Evolutionary conservation across 2,329 filamentous ascomycete genomes (phyloP).

Genomic region (Colletotrichum liriopes): DNA sequence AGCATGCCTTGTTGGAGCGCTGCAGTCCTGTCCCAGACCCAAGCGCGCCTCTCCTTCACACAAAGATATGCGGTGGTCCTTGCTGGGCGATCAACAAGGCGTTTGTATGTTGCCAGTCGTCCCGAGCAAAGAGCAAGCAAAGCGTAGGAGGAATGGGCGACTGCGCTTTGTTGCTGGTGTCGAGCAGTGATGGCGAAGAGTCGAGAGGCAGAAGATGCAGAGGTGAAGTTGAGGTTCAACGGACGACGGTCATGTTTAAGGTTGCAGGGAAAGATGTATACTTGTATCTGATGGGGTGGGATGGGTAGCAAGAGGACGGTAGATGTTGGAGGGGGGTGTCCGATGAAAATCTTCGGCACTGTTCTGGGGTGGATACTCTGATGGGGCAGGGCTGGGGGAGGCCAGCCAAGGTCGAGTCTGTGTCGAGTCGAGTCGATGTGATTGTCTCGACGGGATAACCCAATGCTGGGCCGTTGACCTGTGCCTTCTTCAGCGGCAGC

Average conservation of each 20-base stretch:
- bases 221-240: constrained; percentile 49
- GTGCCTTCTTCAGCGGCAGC: constrained; percentile 52
- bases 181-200: constrained; percentile 32
- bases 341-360: constrained; percentile 66
- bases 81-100: constrained; percentile 37
- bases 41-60: constrained; percentile 42
- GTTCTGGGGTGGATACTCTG: constrained; percentile 60
- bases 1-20: constrained; percentile 59
- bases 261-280: constrained; percentile 63
- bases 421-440: constrained; percentile 39
- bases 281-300: constrained; percentile 62
- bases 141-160: neutral
- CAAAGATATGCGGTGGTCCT: constrained; percentile 26
- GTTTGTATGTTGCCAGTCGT: constrained; percentile 4
- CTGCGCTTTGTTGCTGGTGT: constrained; percentile 12
- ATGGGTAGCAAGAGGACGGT: constrained; percentile 53
- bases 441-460: constrained; percentile 32
- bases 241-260: constrained; percentile 49
- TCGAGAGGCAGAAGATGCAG: constrained; percentile 41
- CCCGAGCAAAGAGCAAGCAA: constrained; percentile 17
- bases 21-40: constrained; percentile 41
- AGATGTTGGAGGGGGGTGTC: constrained; percentile 65
- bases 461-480: constrained; percentile 51
- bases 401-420: constrained; percentile 49
- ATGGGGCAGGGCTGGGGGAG: constrained; percentile 48